Evolutionary conservation across 169 alveolate genomes (phyloP), one percentile per base, ranked within the genome.

Genomic region (Plasmodium gonderi): DNA sequence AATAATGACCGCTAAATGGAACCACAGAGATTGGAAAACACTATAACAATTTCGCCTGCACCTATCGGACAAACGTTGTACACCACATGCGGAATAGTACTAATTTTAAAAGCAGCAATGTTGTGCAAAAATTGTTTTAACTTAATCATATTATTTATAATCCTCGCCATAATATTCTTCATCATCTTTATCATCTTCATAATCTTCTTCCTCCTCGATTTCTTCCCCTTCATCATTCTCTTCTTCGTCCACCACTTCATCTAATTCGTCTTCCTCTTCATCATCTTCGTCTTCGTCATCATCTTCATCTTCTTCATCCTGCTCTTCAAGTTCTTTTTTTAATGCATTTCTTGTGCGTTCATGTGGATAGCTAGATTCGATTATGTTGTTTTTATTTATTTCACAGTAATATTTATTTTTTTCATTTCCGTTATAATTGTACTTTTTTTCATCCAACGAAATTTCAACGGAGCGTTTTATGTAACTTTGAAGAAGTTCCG

Each of bases 401-500:
- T 80, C 91, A 44, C 91, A 80, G 74, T 80, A 80, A 49, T 65
- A 65, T 36, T 72, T 80, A 44, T 67, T 80, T 38, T 64, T 80
- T 20, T 42, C 80, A 64, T 80, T 80, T 36, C n/a, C 20, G 42
- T 40, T 26, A 20, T 65, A 80, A 29, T 42, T 42, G 20, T 80
- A 80, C 51, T 80, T 80, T 40, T 67, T 80, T 36, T 80, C 91
- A 44, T 45, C 80, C 20, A 80, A 33, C 9, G 91, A 65, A 67
- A 64, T 65, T 65, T 80, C 80, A 29, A 80, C 72, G 2, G 91
- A 80, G 6, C 91, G 91, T 20, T 80, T 80, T 11, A 80, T 42
- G 75, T 80, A 80, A 9, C 91, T 80, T 80, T 80, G 91, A 11
- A 80, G 91, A 11, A 80, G 45, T 42, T 80, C 91, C n/a, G 91